These are phyloP conservation scores for Caloboletus firmus DNA, from an alignment of 1,284 basidiomycete species.

Conservation along the genomic window DNA sequence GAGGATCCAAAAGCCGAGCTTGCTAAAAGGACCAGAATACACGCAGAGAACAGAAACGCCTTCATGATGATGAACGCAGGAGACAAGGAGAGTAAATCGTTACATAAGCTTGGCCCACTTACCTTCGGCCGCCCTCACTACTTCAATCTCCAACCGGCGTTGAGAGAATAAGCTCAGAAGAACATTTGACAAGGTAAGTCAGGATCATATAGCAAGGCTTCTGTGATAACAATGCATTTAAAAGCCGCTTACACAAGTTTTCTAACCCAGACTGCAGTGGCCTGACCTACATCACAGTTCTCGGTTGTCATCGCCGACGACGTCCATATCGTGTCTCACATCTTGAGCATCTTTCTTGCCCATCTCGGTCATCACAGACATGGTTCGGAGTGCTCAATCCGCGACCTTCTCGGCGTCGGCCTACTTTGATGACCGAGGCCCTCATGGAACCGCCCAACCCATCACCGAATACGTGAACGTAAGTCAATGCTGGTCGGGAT, in stretches of 20 bases:
- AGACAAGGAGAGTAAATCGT: background rate
- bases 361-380: conserved; percentile 8
- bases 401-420: conserved; percentile 67
- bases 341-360: background rate
- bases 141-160: background rate
- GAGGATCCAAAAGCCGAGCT: conserved; percentile 41
- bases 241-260: background rate
- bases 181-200: background rate
- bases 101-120: conserved; percentile 18
- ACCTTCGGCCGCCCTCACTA: no score
- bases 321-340: background rate
- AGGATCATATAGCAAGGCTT: no score
- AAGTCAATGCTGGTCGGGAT: conserved; percentile 39
- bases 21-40: conserved; percentile 14
- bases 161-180: background rate
- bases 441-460: conserved; percentile 65
- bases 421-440: conserved; percentile 72
- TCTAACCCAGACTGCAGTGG: background rate
- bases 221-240: no score
- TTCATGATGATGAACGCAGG: conserved; percentile 7
- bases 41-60: conserved; percentile 8
- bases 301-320: background rate
- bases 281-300: background rate
- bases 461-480: conserved; percentile 75
- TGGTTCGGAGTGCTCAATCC: conserved; percentile 48